Base-by-base conservation (phyloP, 805 yeast genomes). In the Wickerhamia fluorescens region DNA sequence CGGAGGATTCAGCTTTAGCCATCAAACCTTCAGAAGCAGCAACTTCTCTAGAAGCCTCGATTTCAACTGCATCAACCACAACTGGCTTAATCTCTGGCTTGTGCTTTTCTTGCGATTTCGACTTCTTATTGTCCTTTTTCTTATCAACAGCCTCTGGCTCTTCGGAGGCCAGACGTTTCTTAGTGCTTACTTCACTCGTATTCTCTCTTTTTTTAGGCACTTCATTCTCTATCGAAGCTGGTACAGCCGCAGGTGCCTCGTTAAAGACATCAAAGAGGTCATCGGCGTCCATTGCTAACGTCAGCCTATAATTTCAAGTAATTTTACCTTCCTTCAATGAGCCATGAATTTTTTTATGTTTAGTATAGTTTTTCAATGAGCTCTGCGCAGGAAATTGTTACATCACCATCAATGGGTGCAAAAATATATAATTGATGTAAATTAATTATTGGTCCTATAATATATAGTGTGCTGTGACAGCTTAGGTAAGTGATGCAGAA, bases 1-100 rank as follows among this genome's bases (percentile, higher is more conserved):
- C 54, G 14, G 31, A 21, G 7, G 30, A 14, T 4, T 32, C 28
- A 3, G 45, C 19, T 10, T 33, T 32, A 10, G 64, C 65, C 44
- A 76, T 49, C 20, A 86, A 61, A 5, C 94, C 94, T 18, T 71
- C 71, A 0, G 94, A 81, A 1, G 82, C 85, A n/a, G 75, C 75
- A 18, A 87, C 94, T 53, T 86, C 94, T 53, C 94, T 68, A 3
- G 85, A 78, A 0, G 95, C 92, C 55, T 86, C 95, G 36, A 83
- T 82, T 50, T 86, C 95, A 28, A 87, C 73, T 4, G 84, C 68
- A 55, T 87, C 96, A 1, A 89, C 82, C 14, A 86, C 94, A 21
- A 85, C 76, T 0, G 95, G 87, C 19, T 68, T 67, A 11, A 73
- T 68, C 6, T 64, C 69, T 10, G 65, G 60, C 34, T 66, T 68